phyloP scores from a whole-genome alignment of 2,329 filamentous ascomycete species.

The Colletotrichum liriopes region DNA sequence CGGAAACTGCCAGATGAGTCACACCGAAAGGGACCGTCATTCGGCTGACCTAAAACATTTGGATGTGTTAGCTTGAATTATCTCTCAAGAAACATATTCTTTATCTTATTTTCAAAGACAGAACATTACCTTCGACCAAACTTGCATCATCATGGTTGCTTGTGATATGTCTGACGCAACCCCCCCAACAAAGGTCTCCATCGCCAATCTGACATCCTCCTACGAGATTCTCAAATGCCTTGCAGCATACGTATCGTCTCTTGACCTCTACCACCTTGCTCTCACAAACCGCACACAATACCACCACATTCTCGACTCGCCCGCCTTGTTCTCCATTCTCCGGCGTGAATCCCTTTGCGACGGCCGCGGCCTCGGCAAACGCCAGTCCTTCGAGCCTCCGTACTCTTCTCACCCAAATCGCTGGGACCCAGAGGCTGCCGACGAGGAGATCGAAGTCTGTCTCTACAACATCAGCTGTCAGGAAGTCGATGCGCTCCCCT shows the following conservation, averaged over 20 bases:
- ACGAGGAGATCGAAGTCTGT: constrained; percentile 40
- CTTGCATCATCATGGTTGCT: not conserved
- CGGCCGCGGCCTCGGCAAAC: constrained; percentile 30
- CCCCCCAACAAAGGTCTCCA: not conserved
- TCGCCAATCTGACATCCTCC: constrained; percentile 1
- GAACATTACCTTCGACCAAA: not conserved
- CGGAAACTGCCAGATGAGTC: too few species aligned
- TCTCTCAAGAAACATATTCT: too few species aligned
- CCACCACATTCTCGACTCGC: constrained; percentile 12
- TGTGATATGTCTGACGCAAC: not conserved
- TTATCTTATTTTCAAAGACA: too few species aligned
- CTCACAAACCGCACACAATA: constrained; percentile 18
- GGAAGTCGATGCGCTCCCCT: constrained; percentile 31
- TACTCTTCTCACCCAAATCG: not conserved
- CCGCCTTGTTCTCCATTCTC: constrained; percentile 23
- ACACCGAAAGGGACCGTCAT: too few species aligned
- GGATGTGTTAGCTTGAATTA: too few species aligned
- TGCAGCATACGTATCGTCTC: constrained; percentile 19
- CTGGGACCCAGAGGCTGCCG: not conserved
- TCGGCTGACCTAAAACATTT: too few species aligned
- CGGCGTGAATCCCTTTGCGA: constrained; percentile 32
- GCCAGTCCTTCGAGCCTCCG: constrained; percentile 8
- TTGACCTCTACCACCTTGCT: constrained; percentile 32
- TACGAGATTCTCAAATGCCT: constrained; percentile 34
- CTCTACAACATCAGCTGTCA: constrained; percentile 38